Evolutionary conservation across 2,329 filamentous ascomycete species (phyloP).

Genomic region (Penicillium expansum): DNA sequence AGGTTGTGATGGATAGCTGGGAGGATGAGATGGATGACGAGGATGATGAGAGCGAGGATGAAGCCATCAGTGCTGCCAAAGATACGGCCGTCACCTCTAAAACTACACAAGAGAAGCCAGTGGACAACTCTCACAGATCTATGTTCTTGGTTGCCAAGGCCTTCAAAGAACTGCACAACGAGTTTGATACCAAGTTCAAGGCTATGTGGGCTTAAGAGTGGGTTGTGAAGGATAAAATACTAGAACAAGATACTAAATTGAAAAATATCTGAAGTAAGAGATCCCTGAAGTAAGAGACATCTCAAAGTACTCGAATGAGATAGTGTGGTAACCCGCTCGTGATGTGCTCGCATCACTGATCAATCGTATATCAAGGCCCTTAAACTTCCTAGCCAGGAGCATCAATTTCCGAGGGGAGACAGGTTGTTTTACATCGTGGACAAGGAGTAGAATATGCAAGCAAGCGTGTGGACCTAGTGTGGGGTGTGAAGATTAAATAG

Average conservation of each 20-base stretch:
- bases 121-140: constrained; percentile 1
- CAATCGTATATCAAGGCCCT: neutral
- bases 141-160: constrained; percentile 26
- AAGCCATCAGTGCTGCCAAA: neutral
- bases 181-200: constrained; percentile 38
- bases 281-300: neutral
- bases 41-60: neutral
- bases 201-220: constrained; percentile 30
- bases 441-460: neutral
- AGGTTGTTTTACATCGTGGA: neutral
- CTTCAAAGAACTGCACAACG: constrained; percentile 30
- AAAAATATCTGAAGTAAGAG: neutral
- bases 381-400: neutral
- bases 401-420: neutral
- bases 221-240: neutral
- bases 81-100: neutral
- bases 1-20: constrained; percentile 22
- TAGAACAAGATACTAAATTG: neutral
- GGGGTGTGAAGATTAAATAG: no score
- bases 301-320: neutral
- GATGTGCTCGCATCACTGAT: no score
- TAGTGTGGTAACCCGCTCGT: no score
- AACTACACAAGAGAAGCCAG: neutral
- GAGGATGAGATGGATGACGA: constrained; percentile 19
- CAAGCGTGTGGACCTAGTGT: neutral